phyloP scores from a whole-genome alignment of 2,329 filamentous ascomycete species.

The Sporothrix protearum region DNA sequence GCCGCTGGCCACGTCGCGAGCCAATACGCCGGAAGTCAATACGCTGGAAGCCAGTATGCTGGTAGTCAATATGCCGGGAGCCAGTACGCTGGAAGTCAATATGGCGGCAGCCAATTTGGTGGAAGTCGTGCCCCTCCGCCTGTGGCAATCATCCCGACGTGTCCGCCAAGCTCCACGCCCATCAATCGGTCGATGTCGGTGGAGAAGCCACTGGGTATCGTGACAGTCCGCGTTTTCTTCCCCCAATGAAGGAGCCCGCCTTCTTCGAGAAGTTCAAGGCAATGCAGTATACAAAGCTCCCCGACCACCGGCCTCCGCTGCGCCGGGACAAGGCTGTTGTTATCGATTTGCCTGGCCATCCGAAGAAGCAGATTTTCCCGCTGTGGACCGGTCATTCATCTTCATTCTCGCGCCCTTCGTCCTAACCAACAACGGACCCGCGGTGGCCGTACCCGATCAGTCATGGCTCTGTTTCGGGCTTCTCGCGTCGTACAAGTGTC shows the following conservation, averaged over 20 bases:
- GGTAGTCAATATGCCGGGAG: conserved; percentile 37
- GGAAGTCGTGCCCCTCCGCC: neutral
- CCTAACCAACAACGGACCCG: conserved; percentile 83
- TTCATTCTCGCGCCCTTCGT: conserved; percentile 90
- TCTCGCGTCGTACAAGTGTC: conserved; percentile 77
- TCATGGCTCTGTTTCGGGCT: conserved; percentile 62
- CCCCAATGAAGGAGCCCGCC: conserved; percentile 68
- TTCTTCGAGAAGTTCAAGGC: conserved; percentile 72
- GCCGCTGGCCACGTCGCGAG: neutral
- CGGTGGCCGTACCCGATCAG: conserved; percentile 70
- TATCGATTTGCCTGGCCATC: conserved; percentile 77
- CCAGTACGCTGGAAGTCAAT: conserved; percentile 24
- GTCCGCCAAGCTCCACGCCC: conserved; percentile 57
- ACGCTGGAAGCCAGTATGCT: conserved; percentile 29
- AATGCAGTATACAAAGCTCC: conserved; percentile 88
- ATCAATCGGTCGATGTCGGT: conserved; percentile 78
- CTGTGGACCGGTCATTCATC: conserved; percentile 87
- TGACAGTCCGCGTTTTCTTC: conserved; percentile 76
- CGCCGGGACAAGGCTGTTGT: conserved; percentile 95
- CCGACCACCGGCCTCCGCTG: conserved; percentile 88
- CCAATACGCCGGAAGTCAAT: conserved; percentile 28
- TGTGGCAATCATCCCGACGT: conserved; percentile 51
- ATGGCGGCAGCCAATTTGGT: conserved; percentile 39
- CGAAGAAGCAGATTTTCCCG: conserved; percentile 89
- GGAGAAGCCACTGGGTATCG: conserved; percentile 78